Evolutionary conservation across 2,329 filamentous ascomycete genomes (phyloP).

Genomic region (Harringtonia aguacate): DNA sequence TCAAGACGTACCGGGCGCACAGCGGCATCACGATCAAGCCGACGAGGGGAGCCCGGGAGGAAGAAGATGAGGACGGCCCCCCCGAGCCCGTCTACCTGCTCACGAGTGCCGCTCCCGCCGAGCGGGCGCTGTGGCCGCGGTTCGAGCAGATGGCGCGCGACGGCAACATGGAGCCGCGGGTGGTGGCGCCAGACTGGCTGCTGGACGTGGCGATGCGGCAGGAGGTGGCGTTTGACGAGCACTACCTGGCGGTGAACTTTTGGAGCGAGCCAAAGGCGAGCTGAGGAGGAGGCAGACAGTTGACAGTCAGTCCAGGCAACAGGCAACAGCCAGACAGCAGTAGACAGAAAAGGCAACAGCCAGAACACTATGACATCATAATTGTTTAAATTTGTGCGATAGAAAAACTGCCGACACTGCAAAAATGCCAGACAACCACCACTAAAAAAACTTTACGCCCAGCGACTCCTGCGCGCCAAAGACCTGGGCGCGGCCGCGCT

Average conservation of each 20-base stretch:
- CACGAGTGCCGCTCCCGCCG: constrained; percentile 53
- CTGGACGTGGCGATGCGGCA: constrained; percentile 85
- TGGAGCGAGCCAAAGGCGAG: background rate
- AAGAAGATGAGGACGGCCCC: constrained; percentile 41
- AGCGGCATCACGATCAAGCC: constrained; percentile 56
- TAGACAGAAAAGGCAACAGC: background rate
- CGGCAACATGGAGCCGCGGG: constrained; percentile 67
- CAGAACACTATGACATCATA: too few relatives aligned
- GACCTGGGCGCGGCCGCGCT: constrained; percentile 83
- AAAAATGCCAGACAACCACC: too few relatives aligned
- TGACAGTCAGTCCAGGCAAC: too few relatives aligned
- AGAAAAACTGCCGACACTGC: too few relatives aligned
- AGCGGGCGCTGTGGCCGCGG: constrained; percentile 65
- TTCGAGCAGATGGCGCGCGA: constrained; percentile 72
- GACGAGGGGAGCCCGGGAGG: constrained; percentile 48
- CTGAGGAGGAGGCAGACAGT: background rate
- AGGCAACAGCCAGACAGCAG: background rate
- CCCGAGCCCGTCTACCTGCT: constrained; percentile 75
- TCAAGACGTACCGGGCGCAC: constrained; percentile 65
- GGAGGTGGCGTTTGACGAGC: constrained; percentile 56
- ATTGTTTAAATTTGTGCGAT: too few relatives aligned
- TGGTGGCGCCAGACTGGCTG: constrained; percentile 84
- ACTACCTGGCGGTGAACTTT: constrained; percentile 36
- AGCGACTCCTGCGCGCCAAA: constrained; percentile 82
- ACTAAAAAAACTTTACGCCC: constrained; percentile 97